These are phyloP conservation scores for Diplocarpon rosae DNA, from an alignment of 2,329 filamentous ascomycete genomes.

Conservation along the genomic window DNA sequence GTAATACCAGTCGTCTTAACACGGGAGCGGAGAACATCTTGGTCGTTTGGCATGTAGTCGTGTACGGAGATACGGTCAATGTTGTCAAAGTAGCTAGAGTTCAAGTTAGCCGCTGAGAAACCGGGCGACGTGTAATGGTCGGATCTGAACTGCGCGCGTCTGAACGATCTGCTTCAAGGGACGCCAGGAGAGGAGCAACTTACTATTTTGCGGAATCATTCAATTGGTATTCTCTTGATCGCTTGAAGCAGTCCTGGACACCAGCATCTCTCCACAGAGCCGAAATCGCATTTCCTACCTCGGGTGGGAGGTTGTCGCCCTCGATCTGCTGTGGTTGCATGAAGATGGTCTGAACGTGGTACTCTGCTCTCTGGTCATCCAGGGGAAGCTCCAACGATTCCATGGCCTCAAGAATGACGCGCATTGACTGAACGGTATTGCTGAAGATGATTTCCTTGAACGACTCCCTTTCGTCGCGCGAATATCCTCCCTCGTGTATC, in stretches of 20 bases:
- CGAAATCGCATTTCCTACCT: conserved; percentile 73
- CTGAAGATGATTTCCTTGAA: conserved; percentile 94
- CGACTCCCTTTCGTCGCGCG: conserved; percentile 87
- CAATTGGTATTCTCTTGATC: conserved; percentile 78
- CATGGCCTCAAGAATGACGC: conserved; percentile 87
- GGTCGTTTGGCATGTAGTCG: conserved; percentile 81
- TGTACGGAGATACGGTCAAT: conserved; percentile 64
- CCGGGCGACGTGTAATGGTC: too few species aligned
- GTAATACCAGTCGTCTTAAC: conserved; percentile 92
- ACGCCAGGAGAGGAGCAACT: conserved; percentile 28
- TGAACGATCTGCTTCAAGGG: too few species aligned
- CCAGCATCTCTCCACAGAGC: conserved; percentile 74
- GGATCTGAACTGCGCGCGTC: too few species aligned
- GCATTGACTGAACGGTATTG: conserved; percentile 89
- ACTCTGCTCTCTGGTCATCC: conserved; percentile 42
- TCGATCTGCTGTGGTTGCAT: conserved; percentile 50
- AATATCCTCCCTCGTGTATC: conserved; percentile 98
- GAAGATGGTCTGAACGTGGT: conserved; percentile 29
- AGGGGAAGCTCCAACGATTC: conserved; percentile 72
- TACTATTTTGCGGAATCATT: conserved; percentile 95
- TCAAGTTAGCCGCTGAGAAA: conserved; percentile 8
- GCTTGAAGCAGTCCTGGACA: conserved; percentile 78
- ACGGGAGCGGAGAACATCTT: conserved; percentile 86
- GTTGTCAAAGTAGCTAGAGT: conserved; percentile 67
- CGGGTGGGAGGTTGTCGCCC: conserved; percentile 68